A percentile compares a stretch with the other conserved stretches of the same genome.
Conservation (phyloP, 148 eudicot species). For the Bassia scoparia region DNA sequence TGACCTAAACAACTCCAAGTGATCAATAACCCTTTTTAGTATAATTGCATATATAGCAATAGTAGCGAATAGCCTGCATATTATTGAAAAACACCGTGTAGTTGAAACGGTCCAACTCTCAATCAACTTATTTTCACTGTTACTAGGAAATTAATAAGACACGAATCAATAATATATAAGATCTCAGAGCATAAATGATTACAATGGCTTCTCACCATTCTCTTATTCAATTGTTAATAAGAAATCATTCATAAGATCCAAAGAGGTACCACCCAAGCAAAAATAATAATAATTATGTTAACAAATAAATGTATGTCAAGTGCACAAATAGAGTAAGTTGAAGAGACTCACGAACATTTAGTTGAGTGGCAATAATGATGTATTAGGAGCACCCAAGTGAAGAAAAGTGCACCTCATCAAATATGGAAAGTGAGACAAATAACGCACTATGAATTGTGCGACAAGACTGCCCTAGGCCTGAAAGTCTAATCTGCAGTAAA, state of each 20-base stretch:
- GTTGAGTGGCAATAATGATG: slow-evolving; percentile 24
- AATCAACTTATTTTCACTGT: neutral
- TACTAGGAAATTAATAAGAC: neutral
- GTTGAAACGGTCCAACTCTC: neutral
- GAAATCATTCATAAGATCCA: slow-evolving; percentile 2
- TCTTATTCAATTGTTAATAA: neutral
- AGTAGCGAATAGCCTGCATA: neutral
- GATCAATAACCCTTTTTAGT: neutral
- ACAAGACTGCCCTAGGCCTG: slow-evolving; percentile 28
- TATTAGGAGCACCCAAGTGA: slow-evolving; percentile 29
- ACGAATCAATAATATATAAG: neutral
- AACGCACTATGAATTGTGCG: slow-evolving; percentile 26
- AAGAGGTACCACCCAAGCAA: slow-evolving; percentile 7
- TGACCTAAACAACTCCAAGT: slow-evolving; percentile 8
- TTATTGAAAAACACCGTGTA: too few relatives aligned
- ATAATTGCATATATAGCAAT: neutral
- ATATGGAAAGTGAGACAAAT: slow-evolving; percentile 31
- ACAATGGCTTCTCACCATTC: neutral
- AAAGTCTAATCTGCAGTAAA: slow-evolving; percentile 33
- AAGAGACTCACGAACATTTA: neutral
- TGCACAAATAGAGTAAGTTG: slow-evolving; percentile 7
- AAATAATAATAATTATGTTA: neutral
- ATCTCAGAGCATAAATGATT: neutral
- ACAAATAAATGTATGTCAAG: slow-evolving; percentile 1
- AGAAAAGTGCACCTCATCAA: slow-evolving; percentile 33